Percentiles rank a stretch among this genome's conserved stretches.
These are phyloP conservation scores for Erysimum pusillum DNA, from an alignment of 441 rosid species.

Conservation along the genomic window DNA sequence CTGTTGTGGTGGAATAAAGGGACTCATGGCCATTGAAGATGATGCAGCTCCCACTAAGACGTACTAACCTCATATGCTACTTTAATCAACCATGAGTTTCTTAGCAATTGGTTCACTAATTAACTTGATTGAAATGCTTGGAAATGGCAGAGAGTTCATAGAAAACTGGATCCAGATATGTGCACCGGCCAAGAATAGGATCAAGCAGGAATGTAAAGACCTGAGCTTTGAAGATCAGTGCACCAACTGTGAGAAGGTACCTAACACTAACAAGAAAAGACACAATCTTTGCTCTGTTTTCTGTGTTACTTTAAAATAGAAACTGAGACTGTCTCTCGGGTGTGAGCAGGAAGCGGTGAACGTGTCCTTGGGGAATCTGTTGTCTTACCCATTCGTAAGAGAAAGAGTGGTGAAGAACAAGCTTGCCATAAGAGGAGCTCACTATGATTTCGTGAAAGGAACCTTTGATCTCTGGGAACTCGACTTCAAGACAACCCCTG, in stretches of 20 bases:
- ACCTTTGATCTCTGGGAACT: conserved; percentile 82
- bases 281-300: conserved; percentile 11
- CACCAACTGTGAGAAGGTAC: conserved; percentile 80
- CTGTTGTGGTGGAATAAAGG: conserved; percentile 54
- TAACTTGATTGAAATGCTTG: conserved; percentile 17
- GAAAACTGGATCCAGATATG: conserved; percentile 85
- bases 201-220: conserved; percentile 55
- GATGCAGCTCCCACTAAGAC: conserved; percentile 46
- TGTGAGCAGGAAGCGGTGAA: conserved; percentile 90
- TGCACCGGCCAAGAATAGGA: conserved; percentile 71
- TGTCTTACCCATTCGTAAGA: conserved; percentile 92
- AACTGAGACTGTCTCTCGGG: conserved; percentile 19
- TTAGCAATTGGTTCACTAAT: conserved; percentile 16
- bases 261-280: conserved; percentile 3
- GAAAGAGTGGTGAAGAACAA: conserved; percentile 66
- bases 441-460: conserved; percentile 84
- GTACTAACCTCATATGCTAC: conserved; percentile 29
- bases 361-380: conserved; percentile 80
- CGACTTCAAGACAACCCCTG: conserved; percentile 64
- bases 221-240: conserved; percentile 71
- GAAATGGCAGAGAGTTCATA: conserved; percentile 73
- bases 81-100: conserved; percentile 1
- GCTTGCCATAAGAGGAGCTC: conserved; percentile 81
- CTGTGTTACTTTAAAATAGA: neutral
- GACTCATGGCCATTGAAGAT: conserved; percentile 52